A percentile compares a stretch with the other conserved stretches of the same genome.
Evolutionary conservation across 352 stramenopile genomes (phyloP).

Genomic region (Phytopythium ostracodes): DNA sequence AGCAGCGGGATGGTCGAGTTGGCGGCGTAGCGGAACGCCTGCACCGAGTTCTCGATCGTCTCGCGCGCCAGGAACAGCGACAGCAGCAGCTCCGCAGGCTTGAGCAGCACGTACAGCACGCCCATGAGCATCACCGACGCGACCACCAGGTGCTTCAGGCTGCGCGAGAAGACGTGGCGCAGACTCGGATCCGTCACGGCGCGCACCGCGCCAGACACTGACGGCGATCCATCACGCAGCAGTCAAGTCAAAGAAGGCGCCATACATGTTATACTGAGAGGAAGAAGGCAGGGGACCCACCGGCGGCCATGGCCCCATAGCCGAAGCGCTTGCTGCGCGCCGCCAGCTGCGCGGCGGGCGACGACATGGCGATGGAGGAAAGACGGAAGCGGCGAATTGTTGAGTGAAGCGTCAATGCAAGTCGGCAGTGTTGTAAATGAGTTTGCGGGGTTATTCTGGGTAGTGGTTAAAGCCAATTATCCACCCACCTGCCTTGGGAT

Average conservation of each 20-base stretch:
- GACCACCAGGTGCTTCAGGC: conserved; percentile 43
- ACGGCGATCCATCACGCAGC: no score
- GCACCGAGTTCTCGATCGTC: conserved; percentile 42
- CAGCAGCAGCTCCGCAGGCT: conserved; percentile 61
- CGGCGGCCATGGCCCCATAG: conserved; percentile 22
- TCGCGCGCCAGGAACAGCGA: conserved; percentile 29
- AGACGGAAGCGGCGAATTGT: not conserved
- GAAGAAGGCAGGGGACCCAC: conserved; percentile 11
- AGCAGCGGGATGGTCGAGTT: conserved; percentile 52
- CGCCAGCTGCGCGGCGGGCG: conserved; percentile 9
- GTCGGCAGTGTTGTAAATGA: no score
- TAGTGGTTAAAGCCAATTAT: no score
- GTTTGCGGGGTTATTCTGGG: no score
- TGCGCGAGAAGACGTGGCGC: conserved; percentile 46
- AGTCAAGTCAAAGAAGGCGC: not conserved
- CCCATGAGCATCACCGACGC: conserved; percentile 50
- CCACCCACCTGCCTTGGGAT: no score
- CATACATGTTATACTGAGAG: not conserved
- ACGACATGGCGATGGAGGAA: conserved; percentile 5
- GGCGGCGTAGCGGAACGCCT: conserved; percentile 46
- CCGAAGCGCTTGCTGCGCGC: conserved; percentile 30
- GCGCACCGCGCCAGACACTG: conserved; percentile 28
- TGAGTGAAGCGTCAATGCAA: no score
- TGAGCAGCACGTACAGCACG: conserved; percentile 38
- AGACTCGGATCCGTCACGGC: conserved; percentile 37